Percentiles rank a stretch among this genome's conserved stretches.
These are phyloP conservation scores for Pontederia crassipes DNA, from an alignment of 176 grass and related monocot genomes.

Conservation along the genomic window DNA sequence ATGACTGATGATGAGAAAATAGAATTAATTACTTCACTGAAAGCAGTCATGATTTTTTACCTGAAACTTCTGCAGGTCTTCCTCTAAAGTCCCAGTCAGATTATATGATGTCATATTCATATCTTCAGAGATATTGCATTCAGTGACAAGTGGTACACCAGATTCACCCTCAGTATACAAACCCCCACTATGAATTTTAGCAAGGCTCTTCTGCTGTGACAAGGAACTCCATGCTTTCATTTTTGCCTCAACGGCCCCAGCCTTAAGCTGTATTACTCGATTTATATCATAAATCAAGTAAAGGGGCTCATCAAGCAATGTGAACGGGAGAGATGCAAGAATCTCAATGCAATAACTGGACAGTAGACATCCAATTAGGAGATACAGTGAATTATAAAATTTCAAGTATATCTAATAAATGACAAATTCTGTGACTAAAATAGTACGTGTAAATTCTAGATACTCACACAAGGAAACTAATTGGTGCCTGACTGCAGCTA, in stretches of 20 bases:
- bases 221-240: slow-evolving; percentile 90
- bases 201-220: slow-evolving; percentile 28
- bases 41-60: slow-evolving; percentile 9
- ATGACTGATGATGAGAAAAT: no score
- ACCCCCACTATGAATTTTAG: slow-evolving; percentile 19
- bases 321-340: slow-evolving; percentile 88
- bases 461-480: slow-evolving; percentile 89
- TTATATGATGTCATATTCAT: slow-evolving; percentile 35
- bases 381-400: slow-evolving; percentile 5
- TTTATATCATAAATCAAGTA: slow-evolving; percentile 99
- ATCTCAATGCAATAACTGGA: slow-evolving; percentile 95
- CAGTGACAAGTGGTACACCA: slow-evolving; percentile 22
- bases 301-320: slow-evolving; percentile 80
- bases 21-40: no score
- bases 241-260: slow-evolving; percentile 76
- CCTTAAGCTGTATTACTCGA: slow-evolving; percentile 83
- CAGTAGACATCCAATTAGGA: slow-evolving; percentile 16
- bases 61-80: slow-evolving; percentile 58
- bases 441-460: slow-evolving; percentile 6
- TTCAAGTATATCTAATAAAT: slow-evolving; percentile 5
- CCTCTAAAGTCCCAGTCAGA: slow-evolving; percentile 36
- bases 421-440: slow-evolving; percentile 5
- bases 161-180: slow-evolving; percentile 36
- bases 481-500: slow-evolving; percentile 38
- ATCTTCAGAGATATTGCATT: slow-evolving; percentile 25